These are phyloP conservation scores for Gracilariopsis chorda DNA, from an alignment of 23 red algal species.

Conservation along the genomic window DNA sequence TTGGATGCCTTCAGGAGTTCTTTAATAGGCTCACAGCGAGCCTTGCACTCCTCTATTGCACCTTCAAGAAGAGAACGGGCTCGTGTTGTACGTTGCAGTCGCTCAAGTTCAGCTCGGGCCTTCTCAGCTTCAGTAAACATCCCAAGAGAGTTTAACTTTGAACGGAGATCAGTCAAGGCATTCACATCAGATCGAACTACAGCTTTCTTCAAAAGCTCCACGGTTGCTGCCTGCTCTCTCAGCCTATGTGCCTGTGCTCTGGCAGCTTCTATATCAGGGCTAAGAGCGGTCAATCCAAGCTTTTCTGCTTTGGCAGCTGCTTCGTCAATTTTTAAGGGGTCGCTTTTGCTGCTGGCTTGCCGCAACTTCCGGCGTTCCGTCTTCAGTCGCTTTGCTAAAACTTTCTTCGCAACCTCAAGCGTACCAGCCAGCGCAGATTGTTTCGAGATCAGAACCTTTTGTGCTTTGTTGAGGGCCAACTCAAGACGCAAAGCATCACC, in stretches of 20 bases:
- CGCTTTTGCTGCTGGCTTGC: conserved; percentile 60
- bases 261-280: conserved; percentile 54
- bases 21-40: background rate
- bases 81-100: conserved; percentile 26
- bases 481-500: conserved; percentile 14
- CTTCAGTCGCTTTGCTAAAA: conserved; percentile 66
- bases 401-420: conserved; percentile 62
- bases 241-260: conserved; percentile 24
- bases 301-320: conserved; percentile 23
- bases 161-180: conserved; percentile 34
- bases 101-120: conserved; percentile 69
- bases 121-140: conserved; percentile 88
- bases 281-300: conserved; percentile 47
- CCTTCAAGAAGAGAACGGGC: conserved; percentile 33
- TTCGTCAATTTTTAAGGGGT: conserved; percentile 61
- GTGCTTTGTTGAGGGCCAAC: background rate
- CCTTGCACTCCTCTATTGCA: conserved; percentile 8
- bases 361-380: conserved; percentile 69
- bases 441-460: conserved; percentile 39
- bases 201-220: conserved; percentile 15
- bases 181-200: conserved; percentile 30
- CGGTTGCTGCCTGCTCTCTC: conserved; percentile 48
- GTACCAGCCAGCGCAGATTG: background rate
- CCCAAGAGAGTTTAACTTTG: conserved; percentile 58
- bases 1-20: background rate